These are phyloP conservation scores for Spathaspora sp. DNA, from an alignment of 1,139 yeast genomes.

Conservation along the genomic window DNA sequence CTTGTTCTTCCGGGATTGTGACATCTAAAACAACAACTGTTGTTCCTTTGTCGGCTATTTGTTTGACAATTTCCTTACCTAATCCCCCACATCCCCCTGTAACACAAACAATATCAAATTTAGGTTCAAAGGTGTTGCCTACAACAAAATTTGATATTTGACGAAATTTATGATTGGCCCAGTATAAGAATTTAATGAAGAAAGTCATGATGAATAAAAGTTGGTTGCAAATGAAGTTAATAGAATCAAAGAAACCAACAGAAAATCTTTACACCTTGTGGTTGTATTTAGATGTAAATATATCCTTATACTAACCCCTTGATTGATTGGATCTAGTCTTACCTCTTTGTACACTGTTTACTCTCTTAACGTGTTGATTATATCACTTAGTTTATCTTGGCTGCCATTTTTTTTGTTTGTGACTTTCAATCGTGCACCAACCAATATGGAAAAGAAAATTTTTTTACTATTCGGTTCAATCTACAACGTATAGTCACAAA, in stretches of 20 bases:
- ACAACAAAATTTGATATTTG: slow-evolving; percentile 35
- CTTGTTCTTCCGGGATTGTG: slow-evolving; percentile 33
- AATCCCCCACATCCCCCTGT: slow-evolving; percentile 85
- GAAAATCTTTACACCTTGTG: not conserved
- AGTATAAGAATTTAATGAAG: slow-evolving; percentile 10
- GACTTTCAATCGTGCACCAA: not conserved
- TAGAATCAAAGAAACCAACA: not conserved
- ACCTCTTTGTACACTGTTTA: not conserved
- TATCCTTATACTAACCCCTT: not conserved
- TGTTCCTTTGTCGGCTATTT: slow-evolving; percentile 41
- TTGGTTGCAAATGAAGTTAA: slow-evolving; percentile 1
- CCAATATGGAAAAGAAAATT: not conserved
- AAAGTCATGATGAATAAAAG: slow-evolving; percentile 1
- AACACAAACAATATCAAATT: slow-evolving; percentile 60
- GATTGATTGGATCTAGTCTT: not conserved
- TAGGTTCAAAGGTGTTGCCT: slow-evolving; percentile 53
- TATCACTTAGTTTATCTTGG: no score
- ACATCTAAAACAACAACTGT: slow-evolving; percentile 68
- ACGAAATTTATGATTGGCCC: slow-evolving; percentile 30
- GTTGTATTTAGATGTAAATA: not conserved
- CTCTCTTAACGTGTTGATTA: not conserved
- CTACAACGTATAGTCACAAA: not conserved
- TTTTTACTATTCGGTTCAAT: not conserved
- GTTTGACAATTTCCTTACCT: slow-evolving; percentile 60
- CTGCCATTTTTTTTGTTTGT: not conserved